phyloP scores from a whole-genome alignment of 2,329 filamentous ascomycete genomes.

The Tympanopsis confertula region DNA sequence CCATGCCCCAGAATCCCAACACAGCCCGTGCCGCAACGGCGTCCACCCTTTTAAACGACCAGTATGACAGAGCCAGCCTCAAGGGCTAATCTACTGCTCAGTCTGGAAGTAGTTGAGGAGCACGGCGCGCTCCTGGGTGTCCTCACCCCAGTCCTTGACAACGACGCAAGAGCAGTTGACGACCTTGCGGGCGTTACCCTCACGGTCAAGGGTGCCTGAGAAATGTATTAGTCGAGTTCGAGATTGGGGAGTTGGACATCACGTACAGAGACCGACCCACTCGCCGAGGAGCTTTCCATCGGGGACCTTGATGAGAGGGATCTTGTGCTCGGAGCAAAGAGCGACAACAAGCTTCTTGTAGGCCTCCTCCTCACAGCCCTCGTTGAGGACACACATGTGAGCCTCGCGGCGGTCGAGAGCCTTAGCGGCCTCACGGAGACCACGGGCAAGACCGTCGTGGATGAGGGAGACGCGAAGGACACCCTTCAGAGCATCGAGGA shows the following conservation, averaged over 20 bases:
- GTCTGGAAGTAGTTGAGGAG: constrained; percentile 79
- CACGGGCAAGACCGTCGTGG: constrained; percentile 69
- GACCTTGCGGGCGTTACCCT: constrained; percentile 71
- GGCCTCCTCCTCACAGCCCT: constrained; percentile 70
- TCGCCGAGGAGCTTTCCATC: constrained; percentile 72
- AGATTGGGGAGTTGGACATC: constrained; percentile 1
- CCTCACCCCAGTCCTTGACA: constrained; percentile 71
- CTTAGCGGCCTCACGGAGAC: constrained; percentile 66
- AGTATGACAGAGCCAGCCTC: no score
- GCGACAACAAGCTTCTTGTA: constrained; percentile 75
- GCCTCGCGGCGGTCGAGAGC: constrained; percentile 67
- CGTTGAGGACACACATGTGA: constrained; percentile 73
- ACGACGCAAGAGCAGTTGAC: constrained; percentile 78
- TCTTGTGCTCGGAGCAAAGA: constrained; percentile 70
- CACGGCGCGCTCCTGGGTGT: constrained; percentile 67
- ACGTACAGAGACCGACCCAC: constrained; percentile 69
- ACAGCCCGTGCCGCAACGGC: no score
- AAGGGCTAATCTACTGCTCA: constrained; percentile 23
- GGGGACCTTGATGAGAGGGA: constrained; percentile 70
- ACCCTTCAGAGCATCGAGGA: constrained; percentile 67
- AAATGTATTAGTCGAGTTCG: constrained; percentile 5
- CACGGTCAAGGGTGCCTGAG: constrained; percentile 64
- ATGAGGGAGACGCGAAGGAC: constrained; percentile 68
- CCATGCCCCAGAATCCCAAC: no score
- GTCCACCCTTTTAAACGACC: no score